Evolutionary conservation across 2,329 filamentous ascomycete genomes (phyloP), one percentile per base, ranked within the genome.

Genomic region (Macrophomina pseudophaseolina): DNA sequence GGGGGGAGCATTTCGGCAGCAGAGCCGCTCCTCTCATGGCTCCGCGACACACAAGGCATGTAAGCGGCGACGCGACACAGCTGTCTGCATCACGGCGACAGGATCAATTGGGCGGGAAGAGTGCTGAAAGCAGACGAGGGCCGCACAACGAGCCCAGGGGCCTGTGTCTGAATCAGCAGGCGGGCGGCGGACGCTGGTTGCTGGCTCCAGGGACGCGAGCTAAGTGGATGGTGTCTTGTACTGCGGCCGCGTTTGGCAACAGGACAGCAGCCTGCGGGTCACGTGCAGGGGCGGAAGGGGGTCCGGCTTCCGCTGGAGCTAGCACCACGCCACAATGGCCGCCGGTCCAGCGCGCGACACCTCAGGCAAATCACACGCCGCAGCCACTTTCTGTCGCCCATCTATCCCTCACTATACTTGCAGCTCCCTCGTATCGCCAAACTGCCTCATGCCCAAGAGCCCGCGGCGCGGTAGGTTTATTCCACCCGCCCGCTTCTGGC

Each of bases 21-120:
- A 18, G 51, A 53, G 51, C 51, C 48, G 48, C 48, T 28, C 18
- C 35, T 28, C 35, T 56, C 54, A 60, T 60, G 23, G 56, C 11
- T 44, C 40, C 56, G 56, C 56, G 56, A 46, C 56, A 46, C 40
- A 58, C 35, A 42, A 42, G 53, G 53, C 53, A 58, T 58, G 53
- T 58, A 58, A 58, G 53, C 53, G 56, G 28, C 56, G 23, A 23
- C 23, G 56, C 35, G 40, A 33, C 56, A 46, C 28, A n/a, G 16
- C 40, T 28, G n/a, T 60, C 56, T 44, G 56, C 56, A 60, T 60
- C 56, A 48, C 56, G 56, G 56, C 56, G 56, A 42, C 40, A 33
- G 53, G 53, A 28, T 23, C 35, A 42, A 40, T 30, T 23, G 18
- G 9, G 56, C 56, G 54, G 23, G 38, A 28, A 2, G 52, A n/a